Conservation (phyloP, 306 rosid species). For the Ochetophila trinervis region DNA sequence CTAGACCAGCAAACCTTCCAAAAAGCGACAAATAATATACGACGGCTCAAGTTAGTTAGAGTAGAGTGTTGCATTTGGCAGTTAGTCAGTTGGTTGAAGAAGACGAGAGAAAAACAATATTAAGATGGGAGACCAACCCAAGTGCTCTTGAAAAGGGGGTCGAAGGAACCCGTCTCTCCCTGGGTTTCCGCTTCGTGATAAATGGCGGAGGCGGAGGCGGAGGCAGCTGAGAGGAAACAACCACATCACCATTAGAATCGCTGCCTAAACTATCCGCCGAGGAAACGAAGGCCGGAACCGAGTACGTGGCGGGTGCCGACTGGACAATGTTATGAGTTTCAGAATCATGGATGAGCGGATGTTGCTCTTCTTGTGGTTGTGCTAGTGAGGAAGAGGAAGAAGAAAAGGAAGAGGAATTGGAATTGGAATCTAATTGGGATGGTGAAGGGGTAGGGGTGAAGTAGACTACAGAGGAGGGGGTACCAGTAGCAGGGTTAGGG, state of each 20-base stretch:
- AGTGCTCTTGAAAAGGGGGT: conserved; percentile 53
- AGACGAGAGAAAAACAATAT: too few relatives aligned
- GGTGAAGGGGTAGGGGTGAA: conserved; percentile 20
- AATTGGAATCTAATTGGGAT: not conserved
- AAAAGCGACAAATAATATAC: not conserved
- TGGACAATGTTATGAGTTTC: not conserved
- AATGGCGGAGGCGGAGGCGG: not conserved
- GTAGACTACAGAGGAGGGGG: conserved; percentile 45
- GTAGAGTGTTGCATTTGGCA: too few relatives aligned
- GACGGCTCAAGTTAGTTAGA: too few relatives aligned
- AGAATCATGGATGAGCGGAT: not conserved
- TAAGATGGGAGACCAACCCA: conserved; percentile 25
- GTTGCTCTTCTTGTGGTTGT: conserved; percentile 13
- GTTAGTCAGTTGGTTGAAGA: too few relatives aligned
- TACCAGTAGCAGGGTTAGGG: not conserved
- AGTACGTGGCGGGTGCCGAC: not conserved
- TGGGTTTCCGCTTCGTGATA: conserved; percentile 38
- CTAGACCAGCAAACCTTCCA: conserved; percentile 76
- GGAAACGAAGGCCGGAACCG: not conserved
- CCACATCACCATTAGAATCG: not conserved
- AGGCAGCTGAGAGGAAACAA: not conserved
- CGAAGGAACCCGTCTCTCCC: conserved; percentile 57
- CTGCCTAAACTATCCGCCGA: not conserved
- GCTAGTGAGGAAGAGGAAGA: not conserved
- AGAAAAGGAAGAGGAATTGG: not conserved